Conservation (phyloP, 202 grass and related monocot genomes). For the Schoenoplectus tabernaemontani region DNA sequence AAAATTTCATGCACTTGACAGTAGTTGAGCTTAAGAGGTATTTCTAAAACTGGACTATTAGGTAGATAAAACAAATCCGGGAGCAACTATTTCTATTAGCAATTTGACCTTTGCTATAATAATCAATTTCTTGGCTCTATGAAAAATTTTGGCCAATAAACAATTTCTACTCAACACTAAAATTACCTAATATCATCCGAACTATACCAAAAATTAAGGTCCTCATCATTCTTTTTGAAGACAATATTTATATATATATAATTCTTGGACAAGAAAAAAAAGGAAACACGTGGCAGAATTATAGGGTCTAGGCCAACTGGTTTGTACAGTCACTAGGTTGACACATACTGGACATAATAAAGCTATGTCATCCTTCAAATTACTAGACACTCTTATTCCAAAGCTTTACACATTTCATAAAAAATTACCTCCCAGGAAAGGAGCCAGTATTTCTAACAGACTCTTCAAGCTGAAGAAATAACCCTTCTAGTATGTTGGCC, state of each 20-base stretch:
- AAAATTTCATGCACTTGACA: background rate
- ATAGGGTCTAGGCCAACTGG: background rate
- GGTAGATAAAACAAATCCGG: background rate
- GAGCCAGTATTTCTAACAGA: conserved; percentile 63
- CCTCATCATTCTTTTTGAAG: too few species aligned
- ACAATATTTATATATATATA: too few species aligned
- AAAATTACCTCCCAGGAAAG: conserved; percentile 94
- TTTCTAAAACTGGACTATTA: background rate
- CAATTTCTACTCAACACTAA: background rate
- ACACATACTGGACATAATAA: background rate
- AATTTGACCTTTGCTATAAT: background rate
- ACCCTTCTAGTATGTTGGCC: conserved; percentile 76
- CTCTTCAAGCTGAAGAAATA: conserved; percentile 93
- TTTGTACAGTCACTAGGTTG: background rate
- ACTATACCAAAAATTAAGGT: background rate
- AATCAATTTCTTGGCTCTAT: background rate
- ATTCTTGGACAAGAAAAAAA: background rate
- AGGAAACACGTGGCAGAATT: background rate
- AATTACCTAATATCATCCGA: background rate
- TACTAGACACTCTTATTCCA: background rate
- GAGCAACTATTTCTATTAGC: too few species aligned
- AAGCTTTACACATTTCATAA: conserved; percentile 11
- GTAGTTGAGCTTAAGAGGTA: background rate
- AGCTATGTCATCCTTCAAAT: background rate
- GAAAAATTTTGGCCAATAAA: background rate